Evolutionary conservation across 352 stramenopile species (phyloP), one percentile per base, ranked within the genome.

Genomic region (Peronosclerospora sorghi): DNA sequence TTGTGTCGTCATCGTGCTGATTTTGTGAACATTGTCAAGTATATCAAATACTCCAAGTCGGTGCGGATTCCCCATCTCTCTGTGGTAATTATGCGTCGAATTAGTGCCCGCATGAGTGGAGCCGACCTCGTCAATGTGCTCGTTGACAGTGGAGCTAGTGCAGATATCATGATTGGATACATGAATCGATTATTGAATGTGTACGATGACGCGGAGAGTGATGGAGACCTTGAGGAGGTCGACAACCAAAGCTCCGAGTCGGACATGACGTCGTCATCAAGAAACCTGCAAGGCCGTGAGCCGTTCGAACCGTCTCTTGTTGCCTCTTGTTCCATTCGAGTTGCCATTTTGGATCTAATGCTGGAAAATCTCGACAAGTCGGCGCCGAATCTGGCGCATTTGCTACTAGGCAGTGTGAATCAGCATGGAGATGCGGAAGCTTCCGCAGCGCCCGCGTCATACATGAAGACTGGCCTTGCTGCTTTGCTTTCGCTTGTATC

Each of bases 31-130:
- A 76, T 92, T 45, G 56, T 82, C 38, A 73, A 85, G 61, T 92
- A 89, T 56, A 73, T 92, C 43, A 81, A 85, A 53, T 92, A 86
- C 56, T 79, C 69, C 12, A 86, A 88, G 59, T 73, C 68, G 7
- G 46, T 62, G 14, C 69, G 82, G 34, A 87, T 92, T 19, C 62
- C 79, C 6, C 60, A 85, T 27, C 41, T 89, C 4, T 87, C 79
- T 13, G 62, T 68, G 4, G 73, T 73, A 15, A 74, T 92, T 40
- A 45, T 92, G 26, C 70, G 70, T 19, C 47, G 73, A 9, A 67
- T 92, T 28, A 92, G 79, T 48, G 59, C 66, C 10, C 72, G 74
- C 6, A 74, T 89, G 43, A 65, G 52, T 27, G 77, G 77, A 15
- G 29, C 50, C 2, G 59, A 83, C 8, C 58, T 89, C 8, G 70